A percentile compares a stretch with the other conserved stretches of the same genome.
These are phyloP conservation scores for Yamadazyma atmosphaerica DNA, from an alignment of 1,139 yeast species.

Conservation along the genomic window DNA sequence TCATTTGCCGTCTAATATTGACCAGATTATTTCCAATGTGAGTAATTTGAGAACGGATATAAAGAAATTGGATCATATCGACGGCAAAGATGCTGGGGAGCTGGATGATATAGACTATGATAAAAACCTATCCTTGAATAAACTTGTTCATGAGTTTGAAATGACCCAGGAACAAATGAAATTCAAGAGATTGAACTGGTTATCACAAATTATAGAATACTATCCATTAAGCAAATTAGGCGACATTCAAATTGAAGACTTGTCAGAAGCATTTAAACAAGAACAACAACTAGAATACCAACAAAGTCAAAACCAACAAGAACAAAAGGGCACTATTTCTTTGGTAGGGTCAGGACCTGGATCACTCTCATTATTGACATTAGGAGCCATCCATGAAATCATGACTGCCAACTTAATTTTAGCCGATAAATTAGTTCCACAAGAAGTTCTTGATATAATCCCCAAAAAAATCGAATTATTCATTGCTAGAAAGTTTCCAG, in stretches of 20 bases:
- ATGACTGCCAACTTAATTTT: slow-evolving; percentile 79
- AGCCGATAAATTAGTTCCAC: slow-evolving; percentile 93
- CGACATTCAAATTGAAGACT: slow-evolving; percentile 54
- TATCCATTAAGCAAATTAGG: slow-evolving; percentile 74
- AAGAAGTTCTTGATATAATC: slow-evolving; percentile 76
- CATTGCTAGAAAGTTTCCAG: slow-evolving; percentile 94
- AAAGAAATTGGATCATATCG: slow-evolving; percentile 51
- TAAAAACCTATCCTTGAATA: slow-evolving; percentile 47
- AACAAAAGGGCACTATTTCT: slow-evolving; percentile 55
- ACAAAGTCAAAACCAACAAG: neutral
- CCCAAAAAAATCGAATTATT: slow-evolving; percentile 73
- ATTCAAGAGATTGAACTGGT: slow-evolving; percentile 73
- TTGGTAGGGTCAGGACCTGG: slow-evolving; percentile 97
- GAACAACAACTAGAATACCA: slow-evolving; percentile 3
- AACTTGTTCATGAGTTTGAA: slow-evolving; percentile 60
- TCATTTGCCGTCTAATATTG: slow-evolving; percentile 68
- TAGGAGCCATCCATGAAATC: slow-evolving; percentile 83
- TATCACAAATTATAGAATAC: slow-evolving; percentile 88
- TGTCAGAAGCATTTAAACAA: slow-evolving; percentile 20
- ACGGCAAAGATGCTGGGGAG: slow-evolving; percentile 56
- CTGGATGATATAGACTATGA: slow-evolving; percentile 47
- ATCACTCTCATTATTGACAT: slow-evolving; percentile 73
- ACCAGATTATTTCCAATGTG: slow-evolving; percentile 63
- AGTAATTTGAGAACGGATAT: slow-evolving; percentile 64
- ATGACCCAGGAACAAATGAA: slow-evolving; percentile 54